Base-by-base conservation (phyloP, 352 stramenopile genomes). In the Pythium diclinum region DNA sequence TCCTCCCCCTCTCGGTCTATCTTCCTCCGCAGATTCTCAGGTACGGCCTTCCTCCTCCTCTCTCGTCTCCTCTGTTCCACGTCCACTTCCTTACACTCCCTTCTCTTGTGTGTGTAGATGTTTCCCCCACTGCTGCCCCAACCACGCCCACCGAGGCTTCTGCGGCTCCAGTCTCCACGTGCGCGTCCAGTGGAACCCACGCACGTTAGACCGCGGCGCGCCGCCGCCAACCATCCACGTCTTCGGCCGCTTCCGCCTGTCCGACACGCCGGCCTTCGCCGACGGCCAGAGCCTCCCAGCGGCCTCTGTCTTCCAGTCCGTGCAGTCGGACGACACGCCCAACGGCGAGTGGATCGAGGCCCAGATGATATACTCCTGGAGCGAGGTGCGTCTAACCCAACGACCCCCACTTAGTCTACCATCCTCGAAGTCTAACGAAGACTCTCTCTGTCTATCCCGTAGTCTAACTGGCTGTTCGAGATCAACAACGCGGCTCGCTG, bases 61-160 rank as follows among this genome's bases (percentile, higher is more conserved):
- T 47, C 40, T 23, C 40, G 5, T 16, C 17, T 23, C 40, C 40
- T 5, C 40, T 23, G 16, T 47, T 16, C 14, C 6, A 5, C 53
- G n/a, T 9, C 33, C n/a, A 17, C 33, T 3, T 13, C 3, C 34
- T 38, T 34, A 30, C 14, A 17, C 19, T 21, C 34, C n/a, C 8
- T 51, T 17, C 13, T 13, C 11, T n/a, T 49, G 17, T 34, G n/a
- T n/a, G 11, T 42, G 66, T 55, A 74, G 79, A 48, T 88, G 77
- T 68, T 89, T 87, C 62, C 78, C 80, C 13, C 78, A 89, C 57
- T 89, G 80, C 67, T 89, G 78, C 36, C 80, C 80, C 1, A 59
- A 80, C 42, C 80, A 89, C 56, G 56, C 86, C 47, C 73, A 79
- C 30, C 76, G 78, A 19, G 86, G 80, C 67, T 89, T 87, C 65